Evolutionary conservation across 202 grass and related monocot species (phyloP), one percentile per base, ranked within the genome.

Genomic region (Elaeis oleifera): DNA sequence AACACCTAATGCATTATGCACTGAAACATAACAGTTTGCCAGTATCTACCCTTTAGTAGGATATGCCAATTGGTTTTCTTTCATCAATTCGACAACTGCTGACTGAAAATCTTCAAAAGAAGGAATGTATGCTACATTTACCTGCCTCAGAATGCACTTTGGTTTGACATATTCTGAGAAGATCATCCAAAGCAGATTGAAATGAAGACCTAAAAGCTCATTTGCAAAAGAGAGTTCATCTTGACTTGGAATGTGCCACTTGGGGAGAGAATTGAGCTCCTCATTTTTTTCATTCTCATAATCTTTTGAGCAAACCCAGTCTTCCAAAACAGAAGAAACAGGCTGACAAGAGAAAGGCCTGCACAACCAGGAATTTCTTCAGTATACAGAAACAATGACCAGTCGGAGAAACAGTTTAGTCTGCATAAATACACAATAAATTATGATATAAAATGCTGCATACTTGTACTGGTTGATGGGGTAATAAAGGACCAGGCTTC

Each of bases 141-240:
- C 87, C 92, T 76, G 84, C 76, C 23, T 96, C 87, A 55, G 28
- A 77, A 75, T 83, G 76, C 51, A 78, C 52, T 78, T 81, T 64
- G 14, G 18, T 54, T 61, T 90, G 84, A 79, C 84, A 96, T 70
- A 88, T 81, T 53, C 31, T 72, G 74, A 77, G 51, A 83, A 96
- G 92, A 69, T 83, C 83, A 71, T 96, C 84, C 72, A 96, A 82
- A 81, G 87, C 84, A 1, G 71, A 91, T 21, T 88, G 81, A 51
- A 85, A 88, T 96, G 92, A 65, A 85, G 71, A 19, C 79, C 71
- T 53, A 96, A 72, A 51, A 96, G 79, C 44, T 91, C 84, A 69
- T 83, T 96, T 76, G 87, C 92, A 85, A 96, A 96, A 50, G 74
- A 85, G 8, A 96, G 64, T 73, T 96, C 92, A 68, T 88, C 79